phyloP scores from a whole-genome alignment of 371 early-diverging fungal species.

The Haplosporangium sp. region DNA sequence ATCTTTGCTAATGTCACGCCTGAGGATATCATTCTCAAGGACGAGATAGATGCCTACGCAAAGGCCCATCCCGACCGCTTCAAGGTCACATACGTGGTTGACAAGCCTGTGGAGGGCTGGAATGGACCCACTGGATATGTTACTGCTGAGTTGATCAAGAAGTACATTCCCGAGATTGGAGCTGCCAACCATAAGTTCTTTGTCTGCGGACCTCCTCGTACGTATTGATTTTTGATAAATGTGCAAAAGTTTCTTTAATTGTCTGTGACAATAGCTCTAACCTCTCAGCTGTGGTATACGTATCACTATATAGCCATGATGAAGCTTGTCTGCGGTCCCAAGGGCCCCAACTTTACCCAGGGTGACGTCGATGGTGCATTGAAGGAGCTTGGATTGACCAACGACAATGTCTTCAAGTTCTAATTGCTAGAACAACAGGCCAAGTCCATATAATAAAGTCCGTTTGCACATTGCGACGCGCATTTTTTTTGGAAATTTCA shows the following conservation, averaged over 20 bases:
- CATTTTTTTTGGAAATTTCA: neutral
- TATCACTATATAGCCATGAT: slow-evolving; percentile 64
- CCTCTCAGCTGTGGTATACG: slow-evolving; percentile 1
- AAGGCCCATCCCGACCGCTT: slow-evolving; percentile 81
- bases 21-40: slow-evolving; percentile 86
- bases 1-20: slow-evolving; percentile 90
- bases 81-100: slow-evolving; percentile 85
- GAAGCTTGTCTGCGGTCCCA: slow-evolving; percentile 83
- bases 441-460: too few species aligned
- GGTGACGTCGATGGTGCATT: slow-evolving; percentile 87
- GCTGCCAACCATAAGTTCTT: slow-evolving; percentile 70
- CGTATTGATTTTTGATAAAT: slow-evolving; percentile 4
- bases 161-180: slow-evolving; percentile 67
- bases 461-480: neutral
- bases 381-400: slow-evolving; percentile 84
- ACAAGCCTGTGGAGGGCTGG: slow-evolving; percentile 76
- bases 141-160: slow-evolving; percentile 71
- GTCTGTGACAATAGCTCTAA: neutral
- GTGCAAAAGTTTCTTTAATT: neutral
- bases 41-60: slow-evolving; percentile 80
- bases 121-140: slow-evolving; percentile 78
- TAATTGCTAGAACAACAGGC: slow-evolving; percentile 51
- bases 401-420: slow-evolving; percentile 90
- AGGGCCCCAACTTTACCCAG: slow-evolving; percentile 84
- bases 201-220: slow-evolving; percentile 91